phyloP scores from a whole-genome alignment of 495 filamentous ascomycete genomes.

The Hypoxylon fragiforme region DNA sequence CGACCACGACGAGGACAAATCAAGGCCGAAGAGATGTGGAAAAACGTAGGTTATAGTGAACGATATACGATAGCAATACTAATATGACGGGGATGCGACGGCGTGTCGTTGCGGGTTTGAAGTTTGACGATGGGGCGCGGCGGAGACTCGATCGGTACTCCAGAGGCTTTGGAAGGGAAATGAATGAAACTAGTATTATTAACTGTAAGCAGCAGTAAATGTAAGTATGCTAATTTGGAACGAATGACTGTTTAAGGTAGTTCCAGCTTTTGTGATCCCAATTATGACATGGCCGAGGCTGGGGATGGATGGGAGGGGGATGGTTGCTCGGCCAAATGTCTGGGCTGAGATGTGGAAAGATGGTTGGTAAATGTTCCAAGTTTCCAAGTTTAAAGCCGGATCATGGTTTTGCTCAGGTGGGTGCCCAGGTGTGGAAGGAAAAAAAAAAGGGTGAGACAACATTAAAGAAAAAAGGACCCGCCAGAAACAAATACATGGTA shows the following conservation, averaged over 20 bases:
- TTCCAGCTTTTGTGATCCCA: not conserved
- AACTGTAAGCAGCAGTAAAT: slow-evolving; percentile 13
- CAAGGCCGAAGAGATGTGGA: too few relatives aligned
- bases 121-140: not conserved
- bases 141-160: not conserved
- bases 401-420: too few relatives aligned
- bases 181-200: slow-evolving; percentile 18
- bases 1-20: not conserved
- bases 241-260: slow-evolving; percentile 24
- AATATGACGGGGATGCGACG: too few relatives aligned
- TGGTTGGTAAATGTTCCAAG: not conserved
- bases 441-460: slow-evolving; percentile 32
- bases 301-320: slow-evolving; percentile 7
- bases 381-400: too few relatives aligned
- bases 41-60: too few relatives aligned
- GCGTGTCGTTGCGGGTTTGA: too few relatives aligned
- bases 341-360: slow-evolving; percentile 4
- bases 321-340: slow-evolving; percentile 34
- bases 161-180: not conserved
- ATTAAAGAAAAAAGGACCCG: too few relatives aligned
- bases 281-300: slow-evolving; percentile 23
- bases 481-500: too few relatives aligned
- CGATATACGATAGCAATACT: too few relatives aligned
- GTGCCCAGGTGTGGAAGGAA: too few relatives aligned
- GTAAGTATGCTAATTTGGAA: slow-evolving; percentile 14